Evolutionary conservation across 495 filamentous ascomycete genomes (phyloP).

Genomic region (Lophiostoma macrostomum): DNA sequence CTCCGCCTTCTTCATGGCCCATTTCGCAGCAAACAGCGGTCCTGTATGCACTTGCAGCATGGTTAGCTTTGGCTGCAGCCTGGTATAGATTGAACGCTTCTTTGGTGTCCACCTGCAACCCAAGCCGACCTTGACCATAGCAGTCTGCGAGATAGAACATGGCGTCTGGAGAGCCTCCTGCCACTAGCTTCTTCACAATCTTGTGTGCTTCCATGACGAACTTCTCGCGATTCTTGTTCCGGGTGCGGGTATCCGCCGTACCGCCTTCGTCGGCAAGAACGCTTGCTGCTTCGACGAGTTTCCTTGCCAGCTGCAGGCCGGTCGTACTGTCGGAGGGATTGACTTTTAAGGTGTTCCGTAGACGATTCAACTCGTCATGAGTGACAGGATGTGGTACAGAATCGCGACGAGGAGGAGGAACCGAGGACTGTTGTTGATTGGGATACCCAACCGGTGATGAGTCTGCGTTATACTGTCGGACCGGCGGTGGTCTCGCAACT

Average conservation of each 20-base stretch:
- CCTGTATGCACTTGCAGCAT: conserved; percentile 83
- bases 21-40: conserved; percentile 97
- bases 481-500: conserved; percentile 60
- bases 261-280: conserved; percentile 66
- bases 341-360: conserved; percentile 62
- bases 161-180: conserved; percentile 67
- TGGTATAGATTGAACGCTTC: conserved; percentile 93
- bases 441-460: conserved; percentile 39
- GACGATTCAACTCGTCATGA: conserved; percentile 66
- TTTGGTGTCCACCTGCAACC: conserved; percentile 73
- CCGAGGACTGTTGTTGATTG: conserved; percentile 36
- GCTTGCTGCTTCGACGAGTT: conserved; percentile 77
- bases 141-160: conserved; percentile 94
- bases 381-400: conserved; percentile 61
- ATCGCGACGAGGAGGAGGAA: conserved; percentile 25
- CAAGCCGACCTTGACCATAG: conserved; percentile 70
- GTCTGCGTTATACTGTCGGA: conserved; percentile 65
- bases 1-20: conserved; percentile 88
- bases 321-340: conserved; percentile 69
- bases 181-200: conserved; percentile 79
- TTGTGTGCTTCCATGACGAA: conserved; percentile 85
- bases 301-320: conserved; percentile 75
- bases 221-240: conserved; percentile 73
- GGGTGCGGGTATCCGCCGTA: conserved; percentile 70
- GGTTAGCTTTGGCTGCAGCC: conserved; percentile 83